Evolutionary conservation across 768 basidiomycete genomes (phyloP).

Genomic region (Kwoniella sp.): DNA sequence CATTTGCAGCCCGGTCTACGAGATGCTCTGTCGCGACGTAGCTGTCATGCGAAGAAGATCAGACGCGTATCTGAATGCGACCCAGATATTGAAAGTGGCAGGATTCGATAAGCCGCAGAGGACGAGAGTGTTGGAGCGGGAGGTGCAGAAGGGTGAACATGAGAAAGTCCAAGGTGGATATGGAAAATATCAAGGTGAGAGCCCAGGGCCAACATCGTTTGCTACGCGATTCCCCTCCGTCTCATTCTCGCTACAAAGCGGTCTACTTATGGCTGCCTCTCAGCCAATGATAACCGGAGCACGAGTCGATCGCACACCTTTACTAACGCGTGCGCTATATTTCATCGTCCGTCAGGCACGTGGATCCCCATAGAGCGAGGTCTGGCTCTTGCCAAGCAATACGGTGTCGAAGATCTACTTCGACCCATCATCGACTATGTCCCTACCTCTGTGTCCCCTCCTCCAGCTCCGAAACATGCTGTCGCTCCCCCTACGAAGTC

Average conservation of each 20-base stretch:
- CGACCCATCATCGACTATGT: conserved; percentile 94
- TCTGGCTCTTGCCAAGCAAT: conserved; percentile 80
- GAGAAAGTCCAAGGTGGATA: conserved; percentile 99
- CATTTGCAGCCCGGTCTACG: conserved; percentile 52
- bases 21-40: conserved; percentile 61
- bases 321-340: conserved; percentile 1
- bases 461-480: conserved; percentile 89
- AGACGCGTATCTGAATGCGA: conserved; percentile 98
- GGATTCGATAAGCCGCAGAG: conserved; percentile 99
- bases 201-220: too few relatives aligned
- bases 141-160: conserved; percentile 97
- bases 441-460: conserved; percentile 79
- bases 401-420: conserved; percentile 82
- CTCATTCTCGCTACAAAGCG: too few relatives aligned
- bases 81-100: conserved; percentile 92
- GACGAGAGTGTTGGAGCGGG: conserved; percentile 93
- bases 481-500: conserved; percentile 66
- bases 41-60: conserved; percentile 96
- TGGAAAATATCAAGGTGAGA: conserved; percentile 97
- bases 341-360: conserved; percentile 79
- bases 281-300: too few relatives aligned
- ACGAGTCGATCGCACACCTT: too few relatives aligned
- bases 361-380: conserved; percentile 98
- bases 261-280: too few relatives aligned
- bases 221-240: too few relatives aligned